Evolutionary conservation across 345 rosid species (phyloP).

Genomic region (Eucalyptus erythrocorys): DNA sequence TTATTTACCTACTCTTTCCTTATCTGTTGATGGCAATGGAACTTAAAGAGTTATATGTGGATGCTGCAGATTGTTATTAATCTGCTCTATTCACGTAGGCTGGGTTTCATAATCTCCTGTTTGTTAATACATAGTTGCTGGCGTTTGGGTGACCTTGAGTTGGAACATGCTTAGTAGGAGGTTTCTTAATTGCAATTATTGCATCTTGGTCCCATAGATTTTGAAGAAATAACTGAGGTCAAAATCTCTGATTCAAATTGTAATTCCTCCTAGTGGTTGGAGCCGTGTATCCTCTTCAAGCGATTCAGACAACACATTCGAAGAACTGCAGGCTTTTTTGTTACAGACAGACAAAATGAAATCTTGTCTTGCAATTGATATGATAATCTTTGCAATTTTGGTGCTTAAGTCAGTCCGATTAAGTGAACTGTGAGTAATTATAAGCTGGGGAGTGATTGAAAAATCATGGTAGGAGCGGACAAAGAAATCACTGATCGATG

Average conservation of each 20-base stretch:
- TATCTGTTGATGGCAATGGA: neutral
- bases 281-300: neutral
- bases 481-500: neutral
- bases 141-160: neutral
- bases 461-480: neutral
- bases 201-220: neutral
- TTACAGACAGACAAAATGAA: neutral
- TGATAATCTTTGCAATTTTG: neutral
- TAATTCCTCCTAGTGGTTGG: neutral
- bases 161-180: neutral
- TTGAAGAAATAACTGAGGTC: neutral
- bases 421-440: neutral
- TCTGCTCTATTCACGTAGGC: neutral
- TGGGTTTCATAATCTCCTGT: neutral
- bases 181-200: neutral
- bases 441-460: neutral
- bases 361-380: neutral
- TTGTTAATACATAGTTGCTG: neutral
- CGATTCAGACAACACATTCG: neutral
- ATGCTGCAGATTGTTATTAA: neutral
- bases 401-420: neutral
- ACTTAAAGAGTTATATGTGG: neutral
- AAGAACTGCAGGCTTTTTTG: neutral
- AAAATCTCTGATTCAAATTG: neutral
- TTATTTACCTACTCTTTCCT: neutral